A percentile compares a stretch with the other conserved stretches of the same genome.
Evolutionary conservation across 2,329 filamentous ascomycete genomes (phyloP).

Genomic region (Cercospora sp.): DNA sequence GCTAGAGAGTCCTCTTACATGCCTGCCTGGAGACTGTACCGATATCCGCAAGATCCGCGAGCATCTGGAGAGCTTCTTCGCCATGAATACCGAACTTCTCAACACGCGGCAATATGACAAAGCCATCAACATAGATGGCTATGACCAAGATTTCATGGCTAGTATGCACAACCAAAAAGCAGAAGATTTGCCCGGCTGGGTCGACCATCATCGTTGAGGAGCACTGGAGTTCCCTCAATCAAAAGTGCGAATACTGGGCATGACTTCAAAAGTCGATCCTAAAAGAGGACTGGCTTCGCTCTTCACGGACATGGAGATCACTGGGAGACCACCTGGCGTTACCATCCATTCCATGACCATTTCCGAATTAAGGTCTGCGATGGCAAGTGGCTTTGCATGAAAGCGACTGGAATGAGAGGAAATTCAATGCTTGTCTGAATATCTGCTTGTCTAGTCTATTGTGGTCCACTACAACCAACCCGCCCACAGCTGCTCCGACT

Average conservation of each 20-base stretch:
- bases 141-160: background rate
- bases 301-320: conserved; percentile 6
- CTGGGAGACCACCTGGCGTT: background rate
- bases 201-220: conserved; percentile 2
- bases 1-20: conserved; percentile 3
- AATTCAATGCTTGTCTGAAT: background rate
- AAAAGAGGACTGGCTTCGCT: conserved; percentile 2
- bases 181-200: background rate
- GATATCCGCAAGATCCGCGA: background rate
- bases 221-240: conserved; percentile 2
- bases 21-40: background rate
- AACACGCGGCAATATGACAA: conserved; percentile 5
- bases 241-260: background rate
- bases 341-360: conserved; percentile 8
- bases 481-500: background rate
- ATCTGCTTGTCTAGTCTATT: background rate
- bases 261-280: conserved; percentile 2
- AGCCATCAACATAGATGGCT: background rate
- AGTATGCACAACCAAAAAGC: conserved; percentile 10
- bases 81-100: conserved; percentile 1
- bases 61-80: conserved; percentile 3
- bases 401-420: conserved; percentile 7
- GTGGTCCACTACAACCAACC: background rate
- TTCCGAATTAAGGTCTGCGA: conserved; percentile 9
- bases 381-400: conserved; percentile 7